These are phyloP conservation scores for Coix lacrymajobi DNA, from an alignment of 176 grass and related monocot genomes.

Conservation along the genomic window DNA sequence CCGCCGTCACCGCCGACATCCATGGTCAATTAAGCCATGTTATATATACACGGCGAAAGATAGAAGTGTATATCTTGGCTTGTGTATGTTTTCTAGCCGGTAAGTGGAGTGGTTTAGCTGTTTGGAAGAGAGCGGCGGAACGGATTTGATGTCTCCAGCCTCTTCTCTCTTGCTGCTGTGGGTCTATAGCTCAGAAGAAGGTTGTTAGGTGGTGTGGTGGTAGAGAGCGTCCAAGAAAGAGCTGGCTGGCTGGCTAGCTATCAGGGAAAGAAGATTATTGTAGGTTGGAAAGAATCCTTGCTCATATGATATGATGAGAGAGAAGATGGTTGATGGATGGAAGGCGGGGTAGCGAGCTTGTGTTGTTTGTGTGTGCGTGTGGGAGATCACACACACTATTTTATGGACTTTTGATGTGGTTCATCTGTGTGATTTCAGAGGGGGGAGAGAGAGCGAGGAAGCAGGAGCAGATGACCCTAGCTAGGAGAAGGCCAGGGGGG, in stretches of 20 bases:
- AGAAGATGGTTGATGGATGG: constrained; percentile 11
- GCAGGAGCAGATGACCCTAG: constrained; percentile 51
- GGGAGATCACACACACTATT: constrained; percentile 66
- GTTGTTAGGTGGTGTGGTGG: constrained; percentile 44
- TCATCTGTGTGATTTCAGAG: constrained; percentile 27
- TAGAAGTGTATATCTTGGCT: neutral
- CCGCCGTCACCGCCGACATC: constrained; percentile 53
- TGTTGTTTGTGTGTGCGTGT: constrained; percentile 37
- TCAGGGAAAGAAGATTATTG: constrained; percentile 51
- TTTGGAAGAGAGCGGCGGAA: constrained; percentile 39
- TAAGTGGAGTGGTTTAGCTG: constrained; percentile 25
- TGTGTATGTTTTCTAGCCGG: constrained; percentile 22
- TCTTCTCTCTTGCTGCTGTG: constrained; percentile 1
- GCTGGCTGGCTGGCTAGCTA: constrained; percentile 41
- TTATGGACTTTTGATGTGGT: constrained; percentile 60
- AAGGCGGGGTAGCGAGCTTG: neutral
- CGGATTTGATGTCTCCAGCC: constrained; percentile 43
- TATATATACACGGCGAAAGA: constrained; percentile 12
- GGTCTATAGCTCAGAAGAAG: constrained; percentile 45
- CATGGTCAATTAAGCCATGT: constrained; percentile 51
- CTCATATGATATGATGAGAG: constrained; percentile 57
- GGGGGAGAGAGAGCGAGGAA: constrained; percentile 34
- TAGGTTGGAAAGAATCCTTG: constrained; percentile 55
- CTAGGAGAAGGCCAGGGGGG: constrained; percentile 4
- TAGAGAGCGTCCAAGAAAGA: constrained; percentile 26